Conservation (phyloP, 2,329 filamentous ascomycete species). For the Exophiala sp. region DNA sequence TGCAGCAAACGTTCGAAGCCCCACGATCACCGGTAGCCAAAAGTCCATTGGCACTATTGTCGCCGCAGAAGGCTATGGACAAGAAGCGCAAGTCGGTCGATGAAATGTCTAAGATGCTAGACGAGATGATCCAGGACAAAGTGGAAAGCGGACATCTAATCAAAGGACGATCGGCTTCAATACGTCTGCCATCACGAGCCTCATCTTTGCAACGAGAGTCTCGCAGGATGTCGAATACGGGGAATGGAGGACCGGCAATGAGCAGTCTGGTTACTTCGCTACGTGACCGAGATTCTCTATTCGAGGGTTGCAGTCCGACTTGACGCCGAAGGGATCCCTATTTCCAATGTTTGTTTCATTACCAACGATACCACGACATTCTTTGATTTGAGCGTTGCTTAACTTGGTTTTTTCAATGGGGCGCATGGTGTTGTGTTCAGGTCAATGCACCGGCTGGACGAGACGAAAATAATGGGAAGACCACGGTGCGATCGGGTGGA, state of each 20-base stretch:
- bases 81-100: constrained; percentile 67
- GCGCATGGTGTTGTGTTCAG: neutral
- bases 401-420: neutral
- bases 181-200: constrained; percentile 44
- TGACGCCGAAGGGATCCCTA: constrained; percentile 12
- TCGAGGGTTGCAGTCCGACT: constrained; percentile 3
- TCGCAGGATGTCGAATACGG: constrained; percentile 22
- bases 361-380: constrained; percentile 17
- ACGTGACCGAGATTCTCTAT: constrained; percentile 21
- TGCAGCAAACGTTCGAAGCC: constrained; percentile 13
- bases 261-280: constrained; percentile 30
- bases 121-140: constrained; percentile 91
- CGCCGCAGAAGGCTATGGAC: constrained; percentile 37
- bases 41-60: constrained; percentile 32
- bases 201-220: constrained; percentile 28
- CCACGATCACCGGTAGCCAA: constrained; percentile 17
- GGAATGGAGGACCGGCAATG: constrained; percentile 25
- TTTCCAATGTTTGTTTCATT: constrained; percentile 24
- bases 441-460: neutral
- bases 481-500: neutral
- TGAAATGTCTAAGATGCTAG: constrained; percentile 86
- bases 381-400: neutral
- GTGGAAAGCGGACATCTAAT: constrained; percentile 70
- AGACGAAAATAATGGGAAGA: neutral
- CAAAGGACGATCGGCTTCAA: constrained; percentile 60